These are phyloP conservation scores for Lepidium sativum DNA, from an alignment of 345 rosid species.

Conservation along the genomic window DNA sequence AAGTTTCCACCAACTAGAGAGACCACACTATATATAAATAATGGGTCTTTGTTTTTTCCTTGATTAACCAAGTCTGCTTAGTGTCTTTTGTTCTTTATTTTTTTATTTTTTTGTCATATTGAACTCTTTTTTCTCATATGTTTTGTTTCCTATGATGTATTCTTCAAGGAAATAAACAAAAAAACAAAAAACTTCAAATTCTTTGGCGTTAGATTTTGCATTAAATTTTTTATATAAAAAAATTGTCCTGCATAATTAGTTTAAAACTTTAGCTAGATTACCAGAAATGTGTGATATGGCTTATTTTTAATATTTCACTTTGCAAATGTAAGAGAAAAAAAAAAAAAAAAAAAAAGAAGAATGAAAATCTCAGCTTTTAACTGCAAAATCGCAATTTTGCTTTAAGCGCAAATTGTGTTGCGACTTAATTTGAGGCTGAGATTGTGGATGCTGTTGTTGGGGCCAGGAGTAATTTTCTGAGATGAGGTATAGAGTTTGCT, in stretches of 20 bases:
- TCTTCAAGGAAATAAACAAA: neutral
- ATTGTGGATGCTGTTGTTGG: neutral
- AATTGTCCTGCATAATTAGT: too few species aligned
- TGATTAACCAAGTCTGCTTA: neutral
- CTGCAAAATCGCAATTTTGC: neutral
- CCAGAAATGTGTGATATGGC: too few species aligned
- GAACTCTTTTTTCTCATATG: neutral
- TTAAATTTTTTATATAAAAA: neutral
- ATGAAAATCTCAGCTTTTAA: too few species aligned
- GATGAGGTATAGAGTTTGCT: neutral
- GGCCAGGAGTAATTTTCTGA: neutral
- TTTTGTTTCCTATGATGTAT: neutral
- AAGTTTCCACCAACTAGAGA: constrained; percentile 33
- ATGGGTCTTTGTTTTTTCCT: neutral
- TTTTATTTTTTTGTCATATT: neutral
- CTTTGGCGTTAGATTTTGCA: neutral
- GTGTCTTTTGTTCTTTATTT: neutral
- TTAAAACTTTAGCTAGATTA: too few species aligned
- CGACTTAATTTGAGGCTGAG: neutral
- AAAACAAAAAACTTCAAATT: neutral
- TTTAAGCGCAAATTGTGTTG: neutral
- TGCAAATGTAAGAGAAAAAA: too few species aligned
- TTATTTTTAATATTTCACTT: too few species aligned
- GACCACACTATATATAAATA: too few species aligned
- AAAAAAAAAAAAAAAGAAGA: too few species aligned